Percentiles rank a stretch among this genome's conserved stretches.
These are phyloP conservation scores for Talaromyces amestolkiae DNA, from an alignment of 2,329 filamentous ascomycete species.

Conservation along the genomic window DNA sequence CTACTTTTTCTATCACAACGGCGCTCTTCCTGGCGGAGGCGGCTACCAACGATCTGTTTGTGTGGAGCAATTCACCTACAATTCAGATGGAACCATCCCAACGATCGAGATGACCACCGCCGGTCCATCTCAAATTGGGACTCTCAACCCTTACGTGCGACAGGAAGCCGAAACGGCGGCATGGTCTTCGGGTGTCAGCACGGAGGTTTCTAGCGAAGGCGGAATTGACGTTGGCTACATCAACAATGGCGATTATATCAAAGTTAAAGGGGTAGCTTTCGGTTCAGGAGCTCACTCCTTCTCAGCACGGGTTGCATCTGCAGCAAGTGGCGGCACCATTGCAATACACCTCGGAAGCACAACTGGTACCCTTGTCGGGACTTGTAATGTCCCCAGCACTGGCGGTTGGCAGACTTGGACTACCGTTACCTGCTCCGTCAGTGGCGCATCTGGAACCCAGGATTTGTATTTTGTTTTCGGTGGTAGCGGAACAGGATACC, in stretches of 20 bases:
- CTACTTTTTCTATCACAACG: slow-evolving; percentile 8
- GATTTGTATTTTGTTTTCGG: slow-evolving; percentile 6
- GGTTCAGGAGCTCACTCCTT: slow-evolving; percentile 2
- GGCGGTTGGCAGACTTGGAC: slow-evolving; percentile 5
- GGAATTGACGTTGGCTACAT: slow-evolving; percentile 1
- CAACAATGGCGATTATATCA: slow-evolving; percentile 7
- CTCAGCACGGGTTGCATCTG: slow-evolving; percentile 1
- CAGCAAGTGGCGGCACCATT: not conserved
- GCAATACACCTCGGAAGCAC: not conserved
- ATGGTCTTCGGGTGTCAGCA: not conserved
- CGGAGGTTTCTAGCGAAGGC: slow-evolving; percentile 1
- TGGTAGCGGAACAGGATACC: not conserved
- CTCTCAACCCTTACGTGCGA: not conserved
- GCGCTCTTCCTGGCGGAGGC: not conserved
- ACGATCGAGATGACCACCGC: slow-evolving; percentile 5
- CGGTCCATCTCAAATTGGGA: not conserved
- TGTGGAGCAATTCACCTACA: not conserved
- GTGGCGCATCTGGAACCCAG: not conserved
- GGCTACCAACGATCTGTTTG: slow-evolving; percentile 3
- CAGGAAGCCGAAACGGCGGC: slow-evolving; percentile 2
- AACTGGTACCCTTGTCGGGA: not conserved
- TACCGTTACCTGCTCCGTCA: slow-evolving; percentile 3
- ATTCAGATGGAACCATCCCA: slow-evolving; percentile 3
- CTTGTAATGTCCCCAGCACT: not conserved
- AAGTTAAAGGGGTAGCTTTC: slow-evolving; percentile 1